phyloP scores from a whole-genome alignment of 345 rosid species.

The Gossypium thurberi region DNA sequence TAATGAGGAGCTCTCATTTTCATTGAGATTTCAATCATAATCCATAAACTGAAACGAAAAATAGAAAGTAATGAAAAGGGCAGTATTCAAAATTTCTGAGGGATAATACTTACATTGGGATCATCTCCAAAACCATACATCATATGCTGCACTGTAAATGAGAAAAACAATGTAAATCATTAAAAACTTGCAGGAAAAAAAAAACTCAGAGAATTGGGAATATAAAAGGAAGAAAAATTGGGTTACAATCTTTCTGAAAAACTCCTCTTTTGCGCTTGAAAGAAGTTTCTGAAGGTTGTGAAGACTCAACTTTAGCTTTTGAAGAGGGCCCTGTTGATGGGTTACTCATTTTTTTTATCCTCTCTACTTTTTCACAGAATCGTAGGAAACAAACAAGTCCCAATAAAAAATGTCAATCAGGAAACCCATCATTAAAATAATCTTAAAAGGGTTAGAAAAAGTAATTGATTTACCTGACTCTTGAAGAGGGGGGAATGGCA shows the following conservation, averaged over 20 bases:
- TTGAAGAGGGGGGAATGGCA: too few relatives aligned
- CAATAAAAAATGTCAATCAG: not conserved
- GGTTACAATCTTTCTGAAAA: conserved; percentile 81
- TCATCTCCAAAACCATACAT: conserved; percentile 97
- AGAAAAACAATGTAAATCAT: not conserved
- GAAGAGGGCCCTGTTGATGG: conserved; percentile 39
- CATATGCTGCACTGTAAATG: conserved; percentile 78
- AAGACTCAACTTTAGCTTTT: conserved; percentile 56
- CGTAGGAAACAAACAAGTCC: not conserved
- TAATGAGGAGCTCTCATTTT: too few relatives aligned
- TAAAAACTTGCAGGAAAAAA: not conserved
- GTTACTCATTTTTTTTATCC: conserved; percentile 27
- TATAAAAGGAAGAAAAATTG: not conserved
- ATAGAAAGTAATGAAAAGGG: not conserved
- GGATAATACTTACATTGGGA: conserved; percentile 53
- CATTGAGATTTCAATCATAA: not conserved
- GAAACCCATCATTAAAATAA: not conserved
- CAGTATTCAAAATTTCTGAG: not conserved
- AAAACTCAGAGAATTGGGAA: not conserved
- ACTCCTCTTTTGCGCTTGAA: conserved; percentile 76
- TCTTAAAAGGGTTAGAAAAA: not conserved
- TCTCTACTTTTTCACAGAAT: not conserved
- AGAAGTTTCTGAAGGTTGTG: conserved; percentile 62
- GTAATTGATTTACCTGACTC: not conserved
- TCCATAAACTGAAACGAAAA: not conserved